phyloP scores from a whole-genome alignment of 108 stramenopile species.

The Nitzschia sp. region DNA sequence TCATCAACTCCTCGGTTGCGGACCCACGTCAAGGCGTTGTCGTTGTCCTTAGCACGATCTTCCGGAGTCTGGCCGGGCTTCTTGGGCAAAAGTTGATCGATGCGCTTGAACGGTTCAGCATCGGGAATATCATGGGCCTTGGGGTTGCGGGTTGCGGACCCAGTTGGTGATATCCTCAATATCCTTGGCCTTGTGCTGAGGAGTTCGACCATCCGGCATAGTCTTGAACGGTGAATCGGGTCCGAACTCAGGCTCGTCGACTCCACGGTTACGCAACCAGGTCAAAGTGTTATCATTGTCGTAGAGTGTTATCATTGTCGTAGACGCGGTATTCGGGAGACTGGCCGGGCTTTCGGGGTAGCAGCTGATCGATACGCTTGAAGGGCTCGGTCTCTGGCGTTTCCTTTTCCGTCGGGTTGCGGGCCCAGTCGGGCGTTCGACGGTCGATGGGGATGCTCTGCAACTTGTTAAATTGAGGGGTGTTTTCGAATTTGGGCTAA shows the following conservation, averaged over 20 bases:
- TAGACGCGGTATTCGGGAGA: constrained; percentile 27
- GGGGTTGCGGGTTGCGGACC: constrained; percentile 40
- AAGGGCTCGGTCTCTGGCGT: constrained; percentile 26
- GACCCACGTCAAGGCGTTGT: constrained; percentile 40
- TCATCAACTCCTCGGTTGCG: constrained; percentile 26
- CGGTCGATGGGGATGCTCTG: too few species aligned
- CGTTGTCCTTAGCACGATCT: constrained; percentile 36
- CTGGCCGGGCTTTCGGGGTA: constrained; percentile 26
- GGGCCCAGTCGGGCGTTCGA: too few species aligned
- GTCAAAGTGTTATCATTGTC: constrained; percentile 38
- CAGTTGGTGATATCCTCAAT: constrained; percentile 36
- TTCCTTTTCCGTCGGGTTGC: constrained; percentile 29
- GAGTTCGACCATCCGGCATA: constrained; percentile 36
- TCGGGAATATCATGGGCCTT: constrained; percentile 20
- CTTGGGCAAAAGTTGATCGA: constrained; percentile 18
- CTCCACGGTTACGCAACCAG: constrained; percentile 38
- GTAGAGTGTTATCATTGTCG: too few species aligned
- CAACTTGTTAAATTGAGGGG: too few species aligned
- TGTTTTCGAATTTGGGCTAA: too few species aligned
- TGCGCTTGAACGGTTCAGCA: constrained; percentile 10
- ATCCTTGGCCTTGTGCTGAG: constrained; percentile 28
- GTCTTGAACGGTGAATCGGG: constrained; percentile 8
- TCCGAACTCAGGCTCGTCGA: constrained; percentile 31
- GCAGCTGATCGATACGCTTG: constrained; percentile 23
- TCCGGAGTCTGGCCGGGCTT: constrained; percentile 23